phyloP scores from a whole-genome alignment of 2,329 filamentous ascomycete genomes.

The Leptosphaerulina australis region DNA sequence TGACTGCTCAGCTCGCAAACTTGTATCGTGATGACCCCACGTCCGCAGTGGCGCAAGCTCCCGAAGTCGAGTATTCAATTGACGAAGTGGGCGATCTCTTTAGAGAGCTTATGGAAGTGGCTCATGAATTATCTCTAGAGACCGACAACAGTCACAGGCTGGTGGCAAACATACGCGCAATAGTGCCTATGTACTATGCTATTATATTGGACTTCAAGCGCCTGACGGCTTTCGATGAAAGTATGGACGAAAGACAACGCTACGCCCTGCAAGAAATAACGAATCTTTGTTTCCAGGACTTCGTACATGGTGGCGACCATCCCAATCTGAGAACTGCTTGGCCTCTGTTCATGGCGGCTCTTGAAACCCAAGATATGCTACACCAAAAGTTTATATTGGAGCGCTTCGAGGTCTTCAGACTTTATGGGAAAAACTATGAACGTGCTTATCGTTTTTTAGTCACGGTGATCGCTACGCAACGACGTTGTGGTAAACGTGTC shows the following conservation, averaged over 20 bases:
- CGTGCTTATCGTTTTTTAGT: slow-evolving; percentile 40
- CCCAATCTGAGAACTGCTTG: slow-evolving; percentile 44
- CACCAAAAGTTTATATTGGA: slow-evolving; percentile 47
- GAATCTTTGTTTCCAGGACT: slow-evolving; percentile 44
- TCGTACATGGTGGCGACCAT: slow-evolving; percentile 43
- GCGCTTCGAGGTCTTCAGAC: slow-evolving; percentile 38
- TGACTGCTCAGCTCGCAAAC: slow-evolving; percentile 38
- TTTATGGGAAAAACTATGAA: slow-evolving; percentile 43
- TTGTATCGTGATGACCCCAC: slow-evolving; percentile 18
- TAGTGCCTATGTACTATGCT: slow-evolving; percentile 48
- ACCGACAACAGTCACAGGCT: slow-evolving; percentile 36
- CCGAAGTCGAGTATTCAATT: slow-evolving; percentile 20
- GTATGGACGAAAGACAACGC: slow-evolving; percentile 14
- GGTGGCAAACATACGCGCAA: slow-evolving; percentile 44
- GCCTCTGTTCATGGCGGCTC: slow-evolving; percentile 46
- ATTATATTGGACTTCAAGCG: slow-evolving; percentile 41
- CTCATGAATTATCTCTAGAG: slow-evolving; percentile 18
- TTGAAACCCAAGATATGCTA: slow-evolving; percentile 45
- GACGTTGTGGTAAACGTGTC: slow-evolving; percentile 18
- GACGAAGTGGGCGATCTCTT: slow-evolving; percentile 25
- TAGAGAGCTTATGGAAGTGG: slow-evolving; percentile 23
- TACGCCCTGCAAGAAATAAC: slow-evolving; percentile 32
- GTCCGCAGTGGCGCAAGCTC: slow-evolving; percentile 13
- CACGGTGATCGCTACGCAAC: slow-evolving; percentile 28
- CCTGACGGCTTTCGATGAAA: slow-evolving; percentile 18